Evolutionary conservation across 306 rosid species (phyloP), one percentile per base, ranked within the genome.

Genomic region (Dryas drummondii): DNA sequence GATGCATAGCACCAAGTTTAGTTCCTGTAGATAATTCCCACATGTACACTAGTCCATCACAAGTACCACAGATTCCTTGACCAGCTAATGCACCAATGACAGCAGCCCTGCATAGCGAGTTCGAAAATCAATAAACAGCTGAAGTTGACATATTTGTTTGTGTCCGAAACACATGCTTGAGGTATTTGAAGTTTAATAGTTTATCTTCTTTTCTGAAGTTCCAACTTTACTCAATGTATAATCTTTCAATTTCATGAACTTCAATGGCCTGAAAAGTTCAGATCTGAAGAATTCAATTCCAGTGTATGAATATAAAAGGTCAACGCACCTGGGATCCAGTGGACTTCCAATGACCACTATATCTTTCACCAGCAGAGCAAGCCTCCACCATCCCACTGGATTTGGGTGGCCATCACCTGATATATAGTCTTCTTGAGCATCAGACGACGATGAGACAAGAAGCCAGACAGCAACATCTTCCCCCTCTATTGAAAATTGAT

Each of bases 21-120:
- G 89, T 65, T 83, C 98, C 97, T 40, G 91, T 83, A 59, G 86
- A 78, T 79, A 93, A 68, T 64, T 89, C 96, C 94, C 98, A 93
- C 80, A 78, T 63, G 61, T 85, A 84, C 71, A 88, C 96, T 53
- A 72, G 72, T 56, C 97, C 98, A 16, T 89, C 93, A 75, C 74
- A 48, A 1, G 93, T 84, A 61, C 93, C 78, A 13, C 85, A 78
- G 73, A 93, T 84, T 53, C 98, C 98, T 53, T 80, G 84, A 60
- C 92, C 87, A 80, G 84, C 84, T 37, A 85, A 91, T 74, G 93
- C 88, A 53, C 97, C 92, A 64, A 83, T 74, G 4, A 78, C 84
- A 73, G 86, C 72, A 76, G 88, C 81, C 70, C 98, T 93, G 88
- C 82, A 48, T n/a, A 73, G 66, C 17, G 9, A 48, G 66, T 17